These are phyloP conservation scores for Hippophae tibetana DNA, from an alignment of 306 rosid species.

Conservation along the genomic window DNA sequence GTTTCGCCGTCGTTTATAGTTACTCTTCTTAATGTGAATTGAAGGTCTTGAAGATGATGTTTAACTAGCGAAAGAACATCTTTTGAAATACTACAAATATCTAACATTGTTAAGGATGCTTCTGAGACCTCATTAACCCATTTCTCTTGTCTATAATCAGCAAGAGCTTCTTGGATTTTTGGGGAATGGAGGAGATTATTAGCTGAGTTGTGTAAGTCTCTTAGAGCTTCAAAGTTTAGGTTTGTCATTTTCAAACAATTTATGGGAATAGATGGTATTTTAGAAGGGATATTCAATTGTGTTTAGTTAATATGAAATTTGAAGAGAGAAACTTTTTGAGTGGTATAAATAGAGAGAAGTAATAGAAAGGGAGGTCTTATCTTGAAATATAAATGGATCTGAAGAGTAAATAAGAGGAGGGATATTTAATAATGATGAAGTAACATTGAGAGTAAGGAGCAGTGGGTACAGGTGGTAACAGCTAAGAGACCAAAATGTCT, in stretches of 20 bases:
- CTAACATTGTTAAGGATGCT: slow-evolving; percentile 46
- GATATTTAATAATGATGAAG: too few species aligned
- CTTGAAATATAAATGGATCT: too few species aligned
- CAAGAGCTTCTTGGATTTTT: slow-evolving; percentile 30
- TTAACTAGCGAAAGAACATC: slow-evolving; percentile 44
- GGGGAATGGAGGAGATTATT: slow-evolving; percentile 48
- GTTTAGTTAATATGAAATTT: too few species aligned
- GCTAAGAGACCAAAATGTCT: slow-evolving; percentile 34
- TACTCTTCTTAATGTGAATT: slow-evolving; percentile 31
- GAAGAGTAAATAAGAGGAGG: too few species aligned
- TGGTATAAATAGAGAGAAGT: too few species aligned
- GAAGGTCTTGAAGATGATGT: slow-evolving; percentile 51
- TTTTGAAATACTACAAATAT: slow-evolving; percentile 45
- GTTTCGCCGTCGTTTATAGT: slow-evolving; percentile 20
- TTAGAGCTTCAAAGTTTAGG: slow-evolving; percentile 46
- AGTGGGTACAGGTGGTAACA: slow-evolving; percentile 21
- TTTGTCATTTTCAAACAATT: slow-evolving; percentile 20
- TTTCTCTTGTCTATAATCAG: slow-evolving; percentile 31
- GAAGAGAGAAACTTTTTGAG: too few species aligned
- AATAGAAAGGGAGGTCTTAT: too few species aligned
- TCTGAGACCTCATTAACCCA: slow-evolving; percentile 44
- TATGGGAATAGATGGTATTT: slow-evolving; percentile 13
- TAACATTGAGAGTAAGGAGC: too few species aligned
- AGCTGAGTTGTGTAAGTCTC: slow-evolving; percentile 43
- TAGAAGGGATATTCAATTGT: too few species aligned